Base-by-base conservation (phyloP, 2,329 filamentous ascomycete genomes). In the Xylariales sp. region DNA sequence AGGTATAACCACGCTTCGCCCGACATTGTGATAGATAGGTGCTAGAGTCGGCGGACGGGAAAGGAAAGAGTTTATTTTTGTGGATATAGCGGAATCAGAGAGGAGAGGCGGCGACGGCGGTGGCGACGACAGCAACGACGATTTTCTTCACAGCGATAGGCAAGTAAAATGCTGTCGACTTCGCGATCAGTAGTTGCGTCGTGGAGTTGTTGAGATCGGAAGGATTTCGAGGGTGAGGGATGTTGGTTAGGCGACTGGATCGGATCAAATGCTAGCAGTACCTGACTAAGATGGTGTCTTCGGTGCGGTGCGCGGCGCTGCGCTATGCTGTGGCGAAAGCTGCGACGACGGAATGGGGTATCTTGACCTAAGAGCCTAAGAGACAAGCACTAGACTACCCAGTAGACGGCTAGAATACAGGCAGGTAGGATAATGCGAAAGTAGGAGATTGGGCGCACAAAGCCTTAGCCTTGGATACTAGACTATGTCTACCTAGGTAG, bases 1-100 rank as follows among this genome's bases (percentile, higher is more conserved):
- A 99, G 90, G 86, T 97, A 99, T 81, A 99, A 87, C 96, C 96
- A 97, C 81, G 94, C 94, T 89, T 97, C 94, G 83, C 94, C 94
- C 78, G 94, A 97, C 94, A 97, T 97, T 74, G 77, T 84, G 78
- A 72, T 69, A 64, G 60, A 50, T 45, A 34, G 59, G 32, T 65
- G 71, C 67, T 71, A 64, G 66, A 57, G 54, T 30, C 64, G 58
- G 54, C 36, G 43, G 49, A 57, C 50, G 36, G 49, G 18, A 43
- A 28, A 43, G 3, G 23, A 23, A 46, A 53, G 49, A 49, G 43
- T 59, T 56, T 64, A 46, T 41, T 45, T 49, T 56, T 48, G 56
- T 52, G 52, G 61, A 60, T 46, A 48, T 34, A 7, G 46, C 23
- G 30, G 30, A 45, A 54, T 18, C 54, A 18, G 45, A 46, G 59